Percentiles rank a stretch among this genome's conserved stretches.
Evolutionary conservation across 306 rosid species (phyloP).

Genomic region (Cucurbita pepo): DNA sequence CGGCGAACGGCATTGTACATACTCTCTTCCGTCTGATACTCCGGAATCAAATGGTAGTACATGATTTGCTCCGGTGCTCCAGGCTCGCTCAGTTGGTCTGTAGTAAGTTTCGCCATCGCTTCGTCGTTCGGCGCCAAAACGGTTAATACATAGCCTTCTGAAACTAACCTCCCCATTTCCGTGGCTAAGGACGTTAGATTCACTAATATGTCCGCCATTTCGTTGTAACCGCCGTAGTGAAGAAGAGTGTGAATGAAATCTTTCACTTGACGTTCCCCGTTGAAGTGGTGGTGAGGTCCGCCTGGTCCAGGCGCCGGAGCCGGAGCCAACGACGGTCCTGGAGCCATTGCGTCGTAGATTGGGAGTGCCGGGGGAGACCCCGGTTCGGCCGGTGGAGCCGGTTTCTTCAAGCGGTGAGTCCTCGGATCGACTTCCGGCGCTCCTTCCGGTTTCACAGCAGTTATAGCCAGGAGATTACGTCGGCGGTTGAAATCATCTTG

Average conservation of each 20-base stretch:
- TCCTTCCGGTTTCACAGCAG: slow-evolving; percentile 64
- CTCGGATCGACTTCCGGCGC: slow-evolving; percentile 66
- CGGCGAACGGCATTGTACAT: slow-evolving; percentile 75
- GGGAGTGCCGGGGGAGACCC: slow-evolving; percentile 52
- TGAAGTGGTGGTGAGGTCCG: slow-evolving; percentile 63
- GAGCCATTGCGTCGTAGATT: slow-evolving; percentile 59
- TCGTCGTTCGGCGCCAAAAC: slow-evolving; percentile 76
- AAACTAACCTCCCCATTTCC: slow-evolving; percentile 62
- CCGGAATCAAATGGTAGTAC: slow-evolving; percentile 66
- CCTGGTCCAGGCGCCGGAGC: slow-evolving; percentile 89
- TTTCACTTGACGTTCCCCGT: slow-evolving; percentile 54
- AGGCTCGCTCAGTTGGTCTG: slow-evolving; percentile 81
- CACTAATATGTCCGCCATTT: slow-evolving; percentile 68
- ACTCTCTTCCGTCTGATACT: slow-evolving; percentile 77
- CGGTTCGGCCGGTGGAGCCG: slow-evolving; percentile 25
- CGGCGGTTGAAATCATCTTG: slow-evolving; percentile 56
- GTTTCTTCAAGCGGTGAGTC: slow-evolving; percentile 47
- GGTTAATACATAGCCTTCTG: slow-evolving; percentile 64
- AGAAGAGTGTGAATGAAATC: slow-evolving; percentile 65
- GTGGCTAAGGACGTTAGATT: slow-evolving; percentile 60
- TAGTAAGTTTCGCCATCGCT: slow-evolving; percentile 70
- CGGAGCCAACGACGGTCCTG: slow-evolving; percentile 54
- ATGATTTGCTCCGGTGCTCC: slow-evolving; percentile 77
- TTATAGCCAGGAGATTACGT: slow-evolving; percentile 40
- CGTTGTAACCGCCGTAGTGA: slow-evolving; percentile 74